These are phyloP conservation scores for Sclerotinia trifoliorum DNA, from an alignment of 2,329 filamentous ascomycete genomes.

Conservation along the genomic window DNA sequence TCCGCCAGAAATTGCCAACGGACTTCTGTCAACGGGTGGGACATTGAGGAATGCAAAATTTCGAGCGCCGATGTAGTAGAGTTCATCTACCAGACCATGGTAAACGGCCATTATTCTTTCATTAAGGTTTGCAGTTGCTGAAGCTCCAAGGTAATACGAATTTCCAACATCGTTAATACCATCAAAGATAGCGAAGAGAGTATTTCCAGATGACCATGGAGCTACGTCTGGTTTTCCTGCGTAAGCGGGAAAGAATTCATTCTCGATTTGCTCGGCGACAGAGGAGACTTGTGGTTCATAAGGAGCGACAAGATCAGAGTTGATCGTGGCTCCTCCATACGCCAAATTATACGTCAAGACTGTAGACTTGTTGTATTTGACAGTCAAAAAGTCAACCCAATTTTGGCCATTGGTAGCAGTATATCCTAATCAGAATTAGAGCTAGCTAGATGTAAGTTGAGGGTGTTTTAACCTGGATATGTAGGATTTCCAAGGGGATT, in stretches of 20 bases:
- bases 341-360: slow-evolving; percentile 53
- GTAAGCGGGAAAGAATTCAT: slow-evolving; percentile 46
- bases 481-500: slow-evolving; percentile 45
- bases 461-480: slow-evolving; percentile 39
- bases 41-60: slow-evolving; percentile 61
- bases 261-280: slow-evolving; percentile 43
- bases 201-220: slow-evolving; percentile 30
- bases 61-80: slow-evolving; percentile 54
- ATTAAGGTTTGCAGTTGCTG: slow-evolving; percentile 41
- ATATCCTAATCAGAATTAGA: slow-evolving; percentile 24
- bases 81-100: slow-evolving; percentile 43
- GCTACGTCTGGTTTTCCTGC: slow-evolving; percentile 35
- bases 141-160: slow-evolving; percentile 42
- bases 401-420: slow-evolving; percentile 51
- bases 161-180: slow-evolving; percentile 58
- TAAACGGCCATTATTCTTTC: slow-evolving; percentile 47
- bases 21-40: slow-evolving; percentile 56
- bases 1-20: slow-evolving; percentile 47
- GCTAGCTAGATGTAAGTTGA: background rate
- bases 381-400: slow-evolving; percentile 53
- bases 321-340: slow-evolving; percentile 46
- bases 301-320: slow-evolving; percentile 42
- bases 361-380: slow-evolving; percentile 45
- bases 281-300: slow-evolving; percentile 42
- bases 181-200: slow-evolving; percentile 45